Conservation (phyloP, 2,329 filamentous ascomycete species). For the Amauroascus niger region DNA sequence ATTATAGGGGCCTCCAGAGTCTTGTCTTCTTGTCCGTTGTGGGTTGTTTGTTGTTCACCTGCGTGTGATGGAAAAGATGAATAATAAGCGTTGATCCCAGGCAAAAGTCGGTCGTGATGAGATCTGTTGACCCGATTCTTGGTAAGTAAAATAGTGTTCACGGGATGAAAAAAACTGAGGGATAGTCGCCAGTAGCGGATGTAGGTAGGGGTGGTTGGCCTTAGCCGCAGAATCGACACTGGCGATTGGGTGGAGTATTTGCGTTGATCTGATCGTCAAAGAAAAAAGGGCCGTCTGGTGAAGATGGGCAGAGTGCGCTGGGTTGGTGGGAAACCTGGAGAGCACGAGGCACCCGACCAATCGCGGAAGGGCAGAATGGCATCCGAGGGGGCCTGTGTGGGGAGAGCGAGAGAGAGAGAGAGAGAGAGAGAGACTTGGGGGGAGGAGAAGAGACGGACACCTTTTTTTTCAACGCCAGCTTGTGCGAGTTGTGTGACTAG, state of each 20-base stretch:
- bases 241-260: slow-evolving; percentile 5
- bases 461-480: slow-evolving; percentile 3
- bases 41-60: too few relatives aligned
- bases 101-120: background rate
- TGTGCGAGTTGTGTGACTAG: slow-evolving; percentile 9
- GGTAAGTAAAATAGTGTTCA: background rate
- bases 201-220: too few relatives aligned
- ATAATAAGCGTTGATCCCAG: background rate
- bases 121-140: background rate
- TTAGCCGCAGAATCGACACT: slow-evolving; percentile 2
- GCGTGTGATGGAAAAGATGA: too few relatives aligned
- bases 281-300: background rate
- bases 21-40: too few relatives aligned
- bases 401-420: too few relatives aligned
- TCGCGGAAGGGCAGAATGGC: slow-evolving; percentile 17
- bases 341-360: slow-evolving; percentile 13
- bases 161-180: slow-evolving; percentile 7
- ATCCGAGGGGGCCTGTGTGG: slow-evolving; percentile 16
- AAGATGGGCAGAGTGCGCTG: slow-evolving; percentile 5
- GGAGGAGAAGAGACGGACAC: too few relatives aligned
- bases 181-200: slow-evolving; percentile 8
- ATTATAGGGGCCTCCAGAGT: too few relatives aligned
- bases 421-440: too few relatives aligned
- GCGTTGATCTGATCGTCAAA: slow-evolving; percentile 8
- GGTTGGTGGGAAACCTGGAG: slow-evolving; percentile 5